These are phyloP conservation scores for Lachnellula cervina DNA, from an alignment of 2,329 filamentous ascomycete genomes.

Conservation along the genomic window DNA sequence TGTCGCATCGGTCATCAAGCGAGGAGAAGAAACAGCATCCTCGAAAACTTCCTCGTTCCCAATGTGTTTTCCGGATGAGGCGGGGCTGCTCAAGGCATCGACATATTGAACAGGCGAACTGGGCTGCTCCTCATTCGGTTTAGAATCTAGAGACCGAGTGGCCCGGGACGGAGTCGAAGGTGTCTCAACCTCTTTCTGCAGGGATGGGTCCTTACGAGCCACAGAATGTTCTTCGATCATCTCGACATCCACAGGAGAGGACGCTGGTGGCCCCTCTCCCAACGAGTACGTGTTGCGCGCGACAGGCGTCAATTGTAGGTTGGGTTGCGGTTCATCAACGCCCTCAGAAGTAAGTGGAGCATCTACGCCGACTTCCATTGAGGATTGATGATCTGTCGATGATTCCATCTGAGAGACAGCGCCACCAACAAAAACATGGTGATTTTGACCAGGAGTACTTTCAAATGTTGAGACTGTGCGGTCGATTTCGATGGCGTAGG, in stretches of 20 bases:
- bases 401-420: neutral
- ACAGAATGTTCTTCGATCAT: neutral
- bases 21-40: conserved; percentile 25
- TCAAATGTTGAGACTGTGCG: conserved; percentile 17
- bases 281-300: too few relatives aligned
- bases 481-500: conserved; percentile 9
- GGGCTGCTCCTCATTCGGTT: neutral
- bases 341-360: neutral
- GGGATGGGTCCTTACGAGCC: neutral
- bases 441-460: conserved; percentile 3
- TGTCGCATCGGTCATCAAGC: neutral
- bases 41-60: conserved; percentile 22
- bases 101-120: conserved; percentile 33
- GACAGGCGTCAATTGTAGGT: too few relatives aligned
- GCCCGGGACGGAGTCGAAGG: conserved; percentile 9
- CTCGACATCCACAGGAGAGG: neutral
- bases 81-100: conserved; percentile 45
- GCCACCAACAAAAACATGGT: neutral
- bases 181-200: neutral
- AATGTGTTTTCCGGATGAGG: conserved; percentile 25
- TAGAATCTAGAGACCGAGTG: neutral
- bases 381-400: neutral
- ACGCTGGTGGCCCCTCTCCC: neutral
- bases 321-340: neutral
- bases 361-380: neutral